Evolutionary conservation across 768 basidiomycete species (phyloP).

Genomic region (Phanerochaete sordida): DNA sequence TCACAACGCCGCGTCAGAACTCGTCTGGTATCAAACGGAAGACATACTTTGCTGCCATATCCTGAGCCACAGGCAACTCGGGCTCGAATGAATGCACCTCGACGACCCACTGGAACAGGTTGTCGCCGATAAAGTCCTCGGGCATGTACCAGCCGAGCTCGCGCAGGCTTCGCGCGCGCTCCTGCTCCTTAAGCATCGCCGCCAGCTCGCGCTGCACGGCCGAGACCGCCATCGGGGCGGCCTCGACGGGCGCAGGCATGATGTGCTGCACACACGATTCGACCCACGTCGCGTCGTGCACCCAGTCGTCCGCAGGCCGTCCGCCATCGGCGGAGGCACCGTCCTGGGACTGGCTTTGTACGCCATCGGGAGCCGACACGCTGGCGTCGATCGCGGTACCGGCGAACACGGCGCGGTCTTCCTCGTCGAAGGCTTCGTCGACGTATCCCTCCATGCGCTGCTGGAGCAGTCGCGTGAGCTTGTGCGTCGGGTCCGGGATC

Average conservation of each 20-base stretch:
- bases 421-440: constrained; percentile 45
- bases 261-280: constrained; percentile 38
- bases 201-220: constrained; percentile 61
- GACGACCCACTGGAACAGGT: constrained; percentile 70
- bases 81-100: constrained; percentile 71
- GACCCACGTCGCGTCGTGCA: constrained; percentile 50
- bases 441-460: constrained; percentile 36
- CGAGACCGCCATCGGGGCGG: constrained; percentile 49
- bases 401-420: constrained; percentile 45
- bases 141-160: constrained; percentile 74
- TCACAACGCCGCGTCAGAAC: too few relatives aligned
- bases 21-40: neutral
- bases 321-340: too few relatives aligned
- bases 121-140: constrained; percentile 60
- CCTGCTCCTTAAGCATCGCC: constrained; percentile 59
- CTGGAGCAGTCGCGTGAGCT: constrained; percentile 45
- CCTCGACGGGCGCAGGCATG: constrained; percentile 59
- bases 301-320: constrained; percentile 43
- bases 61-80: constrained; percentile 55
- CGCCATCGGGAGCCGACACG: too few relatives aligned
- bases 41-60: constrained; percentile 47
- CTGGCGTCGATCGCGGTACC: neutral
- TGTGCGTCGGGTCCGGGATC: constrained; percentile 57
- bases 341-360: too few relatives aligned
- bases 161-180: constrained; percentile 38